Conservation (phyloP, 139 green algal genomes). For the Chlamydomonas sp. region DNA sequence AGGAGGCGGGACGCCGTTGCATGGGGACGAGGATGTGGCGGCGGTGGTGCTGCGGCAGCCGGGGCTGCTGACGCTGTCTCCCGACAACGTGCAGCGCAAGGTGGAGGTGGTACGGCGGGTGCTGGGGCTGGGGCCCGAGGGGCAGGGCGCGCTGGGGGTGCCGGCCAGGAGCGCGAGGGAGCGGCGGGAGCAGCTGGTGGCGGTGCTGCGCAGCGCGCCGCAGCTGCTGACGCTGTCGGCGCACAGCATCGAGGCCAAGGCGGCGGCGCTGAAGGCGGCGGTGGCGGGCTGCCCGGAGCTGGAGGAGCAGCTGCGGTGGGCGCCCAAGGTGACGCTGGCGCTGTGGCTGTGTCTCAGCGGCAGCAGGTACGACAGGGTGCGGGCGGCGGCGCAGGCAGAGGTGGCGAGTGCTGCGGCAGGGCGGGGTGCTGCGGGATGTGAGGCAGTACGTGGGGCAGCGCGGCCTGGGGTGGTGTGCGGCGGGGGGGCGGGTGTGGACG, state of each 20-base stretch:
- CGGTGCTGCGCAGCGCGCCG: constrained; percentile 24
- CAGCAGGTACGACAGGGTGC: constrained; percentile 5
- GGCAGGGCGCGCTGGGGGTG: not conserved
- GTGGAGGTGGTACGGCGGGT: not conserved
- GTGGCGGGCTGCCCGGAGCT: not conserved
- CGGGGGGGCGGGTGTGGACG: too few relatives aligned
- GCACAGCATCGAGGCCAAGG: constrained; percentile 1
- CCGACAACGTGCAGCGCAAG: not conserved
- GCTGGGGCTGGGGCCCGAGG: constrained; percentile 3
- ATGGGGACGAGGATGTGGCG: not conserved
- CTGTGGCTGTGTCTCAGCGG: constrained; percentile 23
- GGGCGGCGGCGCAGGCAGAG: constrained; percentile 15
- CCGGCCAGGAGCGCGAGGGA: constrained; percentile 2
- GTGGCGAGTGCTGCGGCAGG: not conserved
- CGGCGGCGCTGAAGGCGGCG: not conserved
- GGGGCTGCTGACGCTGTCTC: constrained; percentile 1
- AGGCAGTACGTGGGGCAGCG: too few relatives aligned
- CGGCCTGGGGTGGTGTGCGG: too few relatives aligned
- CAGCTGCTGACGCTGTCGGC: constrained; percentile 27
- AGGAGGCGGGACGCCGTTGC: too few relatives aligned
- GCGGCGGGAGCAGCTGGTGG: not conserved
- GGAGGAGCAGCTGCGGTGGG: not conserved
- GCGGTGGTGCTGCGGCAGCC: constrained; percentile 17
- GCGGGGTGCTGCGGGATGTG: too few relatives aligned
- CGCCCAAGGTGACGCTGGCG: constrained; percentile 6